Evolutionary conservation across 345 rosid species (phyloP).

Genomic region (Brassica cretica): DNA sequence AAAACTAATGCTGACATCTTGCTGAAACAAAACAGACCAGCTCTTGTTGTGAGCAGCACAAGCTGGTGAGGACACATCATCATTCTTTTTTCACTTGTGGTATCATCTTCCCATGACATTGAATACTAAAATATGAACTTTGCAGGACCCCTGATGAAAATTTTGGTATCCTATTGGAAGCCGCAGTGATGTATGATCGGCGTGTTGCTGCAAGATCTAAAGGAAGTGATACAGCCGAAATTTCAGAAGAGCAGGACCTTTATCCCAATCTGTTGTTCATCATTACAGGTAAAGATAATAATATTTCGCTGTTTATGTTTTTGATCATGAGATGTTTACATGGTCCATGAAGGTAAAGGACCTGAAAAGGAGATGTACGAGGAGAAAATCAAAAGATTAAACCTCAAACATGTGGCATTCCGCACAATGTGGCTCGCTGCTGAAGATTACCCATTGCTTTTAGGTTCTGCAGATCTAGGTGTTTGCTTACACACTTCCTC

Average conservation of each 20-base stretch:
- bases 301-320: conserved; percentile 4
- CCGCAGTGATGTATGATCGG: conserved; percentile 94
- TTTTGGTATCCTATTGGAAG: conserved; percentile 91
- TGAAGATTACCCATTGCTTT: conserved; percentile 91
- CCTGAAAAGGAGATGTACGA: conserved; percentile 90
- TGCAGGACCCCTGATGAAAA: conserved; percentile 98
- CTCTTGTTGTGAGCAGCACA: conserved; percentile 95
- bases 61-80: conserved; percentile 69
- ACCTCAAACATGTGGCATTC: conserved; percentile 85
- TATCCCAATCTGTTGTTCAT: conserved; percentile 81
- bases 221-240: conserved; percentile 63
- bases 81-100: conserved; percentile 21
- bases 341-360: conserved; percentile 70
- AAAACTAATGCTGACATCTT: conserved; percentile 42
- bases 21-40: conserved; percentile 75
- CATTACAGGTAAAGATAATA: conserved; percentile 65
- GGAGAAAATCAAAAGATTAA: conserved; percentile 70
- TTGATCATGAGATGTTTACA: background rate
- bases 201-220: conserved; percentile 80
- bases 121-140: conserved; percentile 26
- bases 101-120: background rate
- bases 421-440: conserved; percentile 96
- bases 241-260: conserved; percentile 49
- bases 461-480: conserved; percentile 95
- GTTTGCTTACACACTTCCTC: conserved; percentile 98